phyloP scores from a whole-genome alignment of 768 basidiomycete genomes.

The Boletus rufocinnamomeus region DNA sequence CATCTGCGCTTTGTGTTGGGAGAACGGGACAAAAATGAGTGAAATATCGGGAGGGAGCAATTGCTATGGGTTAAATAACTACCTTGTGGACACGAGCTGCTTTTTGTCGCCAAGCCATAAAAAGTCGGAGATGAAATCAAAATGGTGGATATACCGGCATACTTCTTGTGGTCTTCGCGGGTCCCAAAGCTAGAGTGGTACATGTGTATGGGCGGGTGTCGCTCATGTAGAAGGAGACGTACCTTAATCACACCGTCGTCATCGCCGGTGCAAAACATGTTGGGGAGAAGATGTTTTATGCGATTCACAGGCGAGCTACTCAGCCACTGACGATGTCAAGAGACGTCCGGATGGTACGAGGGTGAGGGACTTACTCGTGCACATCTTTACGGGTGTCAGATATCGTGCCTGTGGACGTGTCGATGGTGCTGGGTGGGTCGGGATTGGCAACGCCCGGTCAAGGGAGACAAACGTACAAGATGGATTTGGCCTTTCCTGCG shows the following conservation, averaged over 20 bases:
- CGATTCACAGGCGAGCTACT: constrained; percentile 84
- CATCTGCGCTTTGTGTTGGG: constrained; percentile 70
- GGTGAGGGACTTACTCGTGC: constrained; percentile 62
- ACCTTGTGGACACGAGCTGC: constrained; percentile 89
- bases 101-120: constrained; percentile 82
- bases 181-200: constrained; percentile 77
- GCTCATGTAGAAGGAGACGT: constrained; percentile 14
- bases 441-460: constrained; percentile 1
- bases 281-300: constrained; percentile 67
- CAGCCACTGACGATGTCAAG: constrained; percentile 38
- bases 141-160: constrained; percentile 80
- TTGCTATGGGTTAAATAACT: constrained; percentile 7
- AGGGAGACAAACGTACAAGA: constrained; percentile 59
- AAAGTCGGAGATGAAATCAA: constrained; percentile 94
- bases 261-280: constrained; percentile 83
- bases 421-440: constrained; percentile 55
- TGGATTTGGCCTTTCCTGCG: constrained; percentile 77
- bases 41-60: neutral
- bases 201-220: neutral
- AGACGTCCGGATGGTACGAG: constrained; percentile 8
- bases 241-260: constrained; percentile 96
- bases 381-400: constrained; percentile 49
- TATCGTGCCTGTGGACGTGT: constrained; percentile 58
- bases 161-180: constrained; percentile 65
- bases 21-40: neutral